Evolutionary conservation across 257 asterid genomes (phyloP), one percentile per base, ranked within the genome.

Genomic region (Nemophila menziesii): DNA sequence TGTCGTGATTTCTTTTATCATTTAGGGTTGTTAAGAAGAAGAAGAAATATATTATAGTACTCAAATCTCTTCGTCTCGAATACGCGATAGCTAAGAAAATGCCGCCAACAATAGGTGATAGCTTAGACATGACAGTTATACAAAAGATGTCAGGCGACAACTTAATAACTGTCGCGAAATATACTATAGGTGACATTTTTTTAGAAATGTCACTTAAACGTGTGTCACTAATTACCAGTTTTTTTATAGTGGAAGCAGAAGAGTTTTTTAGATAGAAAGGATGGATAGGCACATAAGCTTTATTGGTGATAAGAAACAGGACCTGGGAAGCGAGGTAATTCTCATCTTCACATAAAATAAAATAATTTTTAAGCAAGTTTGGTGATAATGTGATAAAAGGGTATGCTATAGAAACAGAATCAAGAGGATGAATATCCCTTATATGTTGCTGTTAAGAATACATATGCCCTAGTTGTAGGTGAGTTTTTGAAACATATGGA

Each of bases 211-310:
- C n/a, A n/a, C n/a, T n/a, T n/a, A n/a, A n/a, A n/a, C n/a, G n/a
- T n/a, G n/a, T n/a, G n/a, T n/a, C n/a, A n/a, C n/a, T n/a, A n/a
- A n/a, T n/a, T n/a, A n/a, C n/a, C n/a, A n/a, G n/a, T n/a, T 53
- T 50, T 95, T 11, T 70, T 81, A 37, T 76, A 81, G 89, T 96
- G 81, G 64, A 90, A 90, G 70, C 98, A 90, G 67, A 85, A 77
- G 52, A n/a, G 85, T 96, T 60, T 90, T 90, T 43, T 68, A 84
- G 71, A 70, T 85, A 58, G 12, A 29, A 29, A 85, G 82, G 27
- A 74, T 90, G 92, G 98, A 90, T 76, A 85, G 93, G 44, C 93
- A 85, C 62, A 48, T 76, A 14, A 85, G 94, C 54, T 85, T 85
- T 50, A 92, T 80, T 33, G 94, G 66, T 16, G 95, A 89, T 69